Base-by-base conservation (phyloP, 306 rosid genomes). In the Dalbergia cultrata region DNA sequence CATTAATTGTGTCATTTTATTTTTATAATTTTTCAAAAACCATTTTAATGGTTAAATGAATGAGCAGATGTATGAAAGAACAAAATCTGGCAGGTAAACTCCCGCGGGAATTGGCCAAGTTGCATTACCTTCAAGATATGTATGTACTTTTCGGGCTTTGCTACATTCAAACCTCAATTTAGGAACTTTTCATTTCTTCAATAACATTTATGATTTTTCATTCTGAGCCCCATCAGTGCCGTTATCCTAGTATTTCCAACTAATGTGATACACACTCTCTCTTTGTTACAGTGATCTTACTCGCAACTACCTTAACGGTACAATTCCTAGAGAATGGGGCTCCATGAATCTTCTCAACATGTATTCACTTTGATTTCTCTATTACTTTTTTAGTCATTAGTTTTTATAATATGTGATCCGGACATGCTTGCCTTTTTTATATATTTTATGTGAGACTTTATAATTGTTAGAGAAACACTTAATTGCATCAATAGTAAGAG, bases 31-130 rank as follows among this genome's bases (percentile, higher is more conserved):
- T 13, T 1, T 43, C 57, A n/a, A 37, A 59, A 21, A 57, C 57
- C 13, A 31, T 47, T 17, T 59, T 14, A 26, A 26, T 69, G 68
- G 37, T 50, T 21, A 54, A 62, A 54, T 56, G 34, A 19, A 37
- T 12, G 19, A 33, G 67, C 80, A 93, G 93, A 67, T 4, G 49
- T 58, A 41, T 86, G 43, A 89, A 84, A 69, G 6, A 33, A 13
- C 92, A 86, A 79, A 77, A 58, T 75, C 90, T 91, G 13, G 9
- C 75, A 0, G 97, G 97, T 17, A 79, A 52, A 17, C 89, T 93
- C 17, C 97, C 97, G 0, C 50, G 17, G 56, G 85, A 89, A 37
- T 11, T 93, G 41, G 22, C 10, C n/a, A 82, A 67, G 69, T 72
- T 93, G 41, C 85, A 77, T 43, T 79, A 76, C 78, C 90, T 93